A percentile compares a stretch with the other conserved stretches of the same genome.
These are phyloP conservation scores for Cyathus striatus DNA, from an alignment of 768 basidiomycete species.

Conservation along the genomic window DNA sequence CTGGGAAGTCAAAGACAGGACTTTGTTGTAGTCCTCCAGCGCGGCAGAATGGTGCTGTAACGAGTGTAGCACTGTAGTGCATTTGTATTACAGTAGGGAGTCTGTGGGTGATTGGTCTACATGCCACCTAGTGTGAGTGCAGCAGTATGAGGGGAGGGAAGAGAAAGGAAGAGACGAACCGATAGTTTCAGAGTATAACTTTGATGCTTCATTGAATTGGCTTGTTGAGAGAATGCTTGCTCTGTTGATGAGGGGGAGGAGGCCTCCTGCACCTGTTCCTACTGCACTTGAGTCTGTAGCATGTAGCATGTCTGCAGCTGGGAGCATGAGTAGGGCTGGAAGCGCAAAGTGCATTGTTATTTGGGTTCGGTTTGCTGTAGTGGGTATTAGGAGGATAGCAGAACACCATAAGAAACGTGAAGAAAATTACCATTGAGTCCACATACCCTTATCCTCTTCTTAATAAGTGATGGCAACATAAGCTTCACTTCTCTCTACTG, in stretches of 20 bases:
- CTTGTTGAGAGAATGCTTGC: constrained; percentile 73
- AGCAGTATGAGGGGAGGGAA: background rate
- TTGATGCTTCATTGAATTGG: constrained; percentile 78
- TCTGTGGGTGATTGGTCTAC: constrained; percentile 79
- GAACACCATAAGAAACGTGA: too few relatives aligned
- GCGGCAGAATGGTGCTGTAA: constrained; percentile 68
- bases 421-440: too few relatives aligned
- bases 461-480: too few relatives aligned
- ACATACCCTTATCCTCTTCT: too few relatives aligned
- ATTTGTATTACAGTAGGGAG: constrained; percentile 86
- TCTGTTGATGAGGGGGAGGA: constrained; percentile 67
- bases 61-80: constrained; percentile 86
- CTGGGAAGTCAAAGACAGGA: constrained; percentile 66
- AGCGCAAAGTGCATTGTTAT: too few relatives aligned
- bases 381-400: too few relatives aligned
- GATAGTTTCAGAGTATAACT: constrained; percentile 79
- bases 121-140: constrained; percentile 2
- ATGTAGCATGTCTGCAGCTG: constrained; percentile 18
- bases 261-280: constrained; percentile 61
- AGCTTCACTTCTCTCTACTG: too few relatives aligned
- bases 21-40: constrained; percentile 82
- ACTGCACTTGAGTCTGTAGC: constrained; percentile 16
- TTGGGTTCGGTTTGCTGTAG: too few relatives aligned
- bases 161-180: too few relatives aligned
- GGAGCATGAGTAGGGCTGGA: constrained; percentile 24